Evolutionary conservation across 352 stramenopile genomes (phyloP).

Genomic region (Globisporangium paroecandrum): DNA sequence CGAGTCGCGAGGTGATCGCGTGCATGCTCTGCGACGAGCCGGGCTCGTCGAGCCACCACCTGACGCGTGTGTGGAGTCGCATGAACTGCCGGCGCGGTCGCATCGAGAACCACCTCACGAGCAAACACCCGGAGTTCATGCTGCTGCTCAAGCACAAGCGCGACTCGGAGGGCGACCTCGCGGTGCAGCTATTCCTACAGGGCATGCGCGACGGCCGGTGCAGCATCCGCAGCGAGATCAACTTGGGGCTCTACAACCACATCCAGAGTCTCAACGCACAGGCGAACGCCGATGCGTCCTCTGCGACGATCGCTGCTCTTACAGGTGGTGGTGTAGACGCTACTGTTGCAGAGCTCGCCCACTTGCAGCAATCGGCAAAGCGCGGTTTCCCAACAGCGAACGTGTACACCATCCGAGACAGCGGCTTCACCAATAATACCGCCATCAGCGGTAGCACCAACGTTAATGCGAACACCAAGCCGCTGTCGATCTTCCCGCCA

Average conservation of each 20-base stretch:
- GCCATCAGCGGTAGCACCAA: no score
- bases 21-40: slow-evolving; percentile 81
- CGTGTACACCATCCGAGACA: slow-evolving; percentile 11
- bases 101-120: slow-evolving; percentile 79
- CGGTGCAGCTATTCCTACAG: slow-evolving; percentile 76
- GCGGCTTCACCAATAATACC: background rate
- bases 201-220: slow-evolving; percentile 67
- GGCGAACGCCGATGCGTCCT: background rate
- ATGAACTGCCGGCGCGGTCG: slow-evolving; percentile 68
- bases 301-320: background rate
- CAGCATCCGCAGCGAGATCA: slow-evolving; percentile 69
- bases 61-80: slow-evolving; percentile 71
- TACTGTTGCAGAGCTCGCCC: background rate
- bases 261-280: slow-evolving; percentile 24
- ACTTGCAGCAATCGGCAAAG: slow-evolving; percentile 5
- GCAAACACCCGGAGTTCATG: slow-evolving; percentile 83
- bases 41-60: slow-evolving; percentile 43
- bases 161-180: slow-evolving; percentile 63
- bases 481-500: slow-evolving; percentile 7
- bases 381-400: slow-evolving; percentile 13
- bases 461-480: background rate
- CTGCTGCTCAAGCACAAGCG: slow-evolving; percentile 72
- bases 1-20: slow-evolving; percentile 50
- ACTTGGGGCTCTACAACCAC: slow-evolving; percentile 52
- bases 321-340: no score